Conservation (phyloP, 2,329 filamentous ascomycete genomes). For the Hymenoscyphus occultus region DNA sequence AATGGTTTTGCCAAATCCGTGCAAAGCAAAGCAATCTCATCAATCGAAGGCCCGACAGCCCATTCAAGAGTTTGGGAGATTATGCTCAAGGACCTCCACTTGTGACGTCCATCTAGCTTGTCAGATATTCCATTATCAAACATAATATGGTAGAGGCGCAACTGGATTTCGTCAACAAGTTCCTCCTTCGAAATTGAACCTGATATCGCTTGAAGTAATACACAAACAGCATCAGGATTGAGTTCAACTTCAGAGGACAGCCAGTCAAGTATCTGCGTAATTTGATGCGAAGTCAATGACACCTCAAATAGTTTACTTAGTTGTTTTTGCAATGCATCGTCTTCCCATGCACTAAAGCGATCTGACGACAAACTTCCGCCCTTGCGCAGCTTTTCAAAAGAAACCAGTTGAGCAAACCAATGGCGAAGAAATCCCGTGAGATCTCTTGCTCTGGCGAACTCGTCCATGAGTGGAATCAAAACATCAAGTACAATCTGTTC, state of each 20-base stretch:
- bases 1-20: constrained; percentile 24
- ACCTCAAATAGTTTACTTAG: constrained; percentile 36
- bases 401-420: constrained; percentile 38
- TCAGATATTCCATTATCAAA: constrained; percentile 28
- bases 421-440: constrained; percentile 40
- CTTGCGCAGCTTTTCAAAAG: constrained; percentile 31
- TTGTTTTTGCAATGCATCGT: constrained; percentile 30
- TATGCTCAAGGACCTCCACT: constrained; percentile 33
- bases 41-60: constrained; percentile 19
- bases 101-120: constrained; percentile 29
- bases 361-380: constrained; percentile 6
- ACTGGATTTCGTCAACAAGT: constrained; percentile 34
- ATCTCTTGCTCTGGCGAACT: constrained; percentile 42
- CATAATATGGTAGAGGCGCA: constrained; percentile 37
- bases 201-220: constrained; percentile 41
- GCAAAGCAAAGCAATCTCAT: constrained; percentile 21
- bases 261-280: constrained; percentile 39
- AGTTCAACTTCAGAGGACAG: constrained; percentile 31
- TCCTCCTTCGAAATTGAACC: constrained; percentile 38
- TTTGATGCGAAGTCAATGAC: constrained; percentile 39
- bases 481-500: constrained; percentile 37
- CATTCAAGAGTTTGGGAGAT: constrained; percentile 28
- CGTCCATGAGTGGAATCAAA: constrained; percentile 41
- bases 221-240: constrained; percentile 31
- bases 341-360: constrained; percentile 34